phyloP scores from a whole-genome alignment of 176 grass and related monocot genomes.

The Miscanthus lutarioriparius region DNA sequence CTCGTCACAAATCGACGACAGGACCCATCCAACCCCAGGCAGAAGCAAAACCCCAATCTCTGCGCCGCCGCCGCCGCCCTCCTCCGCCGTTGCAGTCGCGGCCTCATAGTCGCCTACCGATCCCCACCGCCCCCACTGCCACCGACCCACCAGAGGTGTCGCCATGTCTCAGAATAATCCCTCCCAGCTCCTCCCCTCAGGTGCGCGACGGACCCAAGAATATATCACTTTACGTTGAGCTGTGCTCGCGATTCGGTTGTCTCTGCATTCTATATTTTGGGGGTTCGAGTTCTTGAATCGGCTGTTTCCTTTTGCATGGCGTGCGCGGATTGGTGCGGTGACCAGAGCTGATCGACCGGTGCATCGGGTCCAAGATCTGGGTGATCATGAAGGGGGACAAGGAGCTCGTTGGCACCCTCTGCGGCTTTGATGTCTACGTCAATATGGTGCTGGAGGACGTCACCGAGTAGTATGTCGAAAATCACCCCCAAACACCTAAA shows the following conservation, averaged over 20 bases:
- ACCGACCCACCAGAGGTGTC: not conserved
- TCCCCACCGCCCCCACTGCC: not conserved
- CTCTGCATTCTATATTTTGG: not conserved
- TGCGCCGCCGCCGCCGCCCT: not conserved
- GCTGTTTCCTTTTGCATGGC: not conserved
- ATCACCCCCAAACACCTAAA: conserved; percentile 49
- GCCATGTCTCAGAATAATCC: conserved; percentile 86
- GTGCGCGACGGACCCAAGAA: conserved; percentile 24
- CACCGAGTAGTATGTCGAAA: conserved; percentile 83
- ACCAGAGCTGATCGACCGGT: conserved; percentile 92
- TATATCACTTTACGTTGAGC: not conserved
- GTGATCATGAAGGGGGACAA: conserved; percentile 99
- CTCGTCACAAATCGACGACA: not conserved
- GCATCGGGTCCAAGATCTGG: conserved; percentile 99
- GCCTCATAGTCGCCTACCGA: not conserved
- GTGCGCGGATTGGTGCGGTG: not conserved
- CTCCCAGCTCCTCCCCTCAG: conserved; percentile 94
- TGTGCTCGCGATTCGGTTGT: not conserved
- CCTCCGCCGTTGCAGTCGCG: not conserved
- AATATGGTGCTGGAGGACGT: conserved; percentile 99
- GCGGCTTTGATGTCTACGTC: conserved; percentile 97
- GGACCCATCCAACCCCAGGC: not conserved
- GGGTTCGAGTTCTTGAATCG: not conserved
- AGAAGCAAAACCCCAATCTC: conserved; percentile 15
- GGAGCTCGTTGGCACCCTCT: conserved; percentile 94